Base-by-base conservation (phyloP, 2,329 filamentous ascomycete genomes). In the Balansia obtecta region DNA sequence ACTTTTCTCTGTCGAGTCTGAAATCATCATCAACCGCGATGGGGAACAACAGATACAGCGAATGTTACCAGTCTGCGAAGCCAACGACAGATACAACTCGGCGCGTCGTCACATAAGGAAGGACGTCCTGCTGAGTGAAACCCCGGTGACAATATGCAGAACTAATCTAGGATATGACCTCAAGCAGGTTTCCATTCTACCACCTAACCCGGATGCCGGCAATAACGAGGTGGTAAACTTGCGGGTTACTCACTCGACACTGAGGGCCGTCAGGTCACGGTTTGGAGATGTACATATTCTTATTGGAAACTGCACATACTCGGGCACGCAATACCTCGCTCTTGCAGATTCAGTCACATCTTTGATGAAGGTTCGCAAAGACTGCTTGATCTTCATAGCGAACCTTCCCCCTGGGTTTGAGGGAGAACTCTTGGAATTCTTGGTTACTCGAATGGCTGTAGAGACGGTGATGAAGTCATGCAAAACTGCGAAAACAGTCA, bases 11-110 rank as follows among this genome's bases (percentile, higher is more conserved):
- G 38, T 47, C 12, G 49, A 51, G 42, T 18, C 48, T 3, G 49
- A 51, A 22, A 18, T 51, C 11, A 22, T 46, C 20, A 16, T 45
- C 10, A 32, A 12, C 18, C 18, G 18, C 7, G 13, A 38, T 32
- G 33, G 42, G 8, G 13, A 15, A 3, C 13, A 15, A 10, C 8
- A 30, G 27, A 32, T 50, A 38, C 41, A 34, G 10, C 40, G 48
- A 6, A 22, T 50, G 32, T 12, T 10, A 38, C 32, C 32, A 16
- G 12, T 30, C 4, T 20, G 10, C 8, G 33, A 22, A 8, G 20
- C 34, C 16, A 50, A 50, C 10, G 33, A 50, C 9, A 32, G 48
- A 16, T 50, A 50, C 42, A 50, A 50, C 15, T 45, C 48, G 16
- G 18, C 42, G 16, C 42, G 32, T 8, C 48, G 42, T 1, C 27